Evolutionary conservation across 352 stramenopile species (phyloP).

Genomic region (Plasmopara viticola): DNA sequence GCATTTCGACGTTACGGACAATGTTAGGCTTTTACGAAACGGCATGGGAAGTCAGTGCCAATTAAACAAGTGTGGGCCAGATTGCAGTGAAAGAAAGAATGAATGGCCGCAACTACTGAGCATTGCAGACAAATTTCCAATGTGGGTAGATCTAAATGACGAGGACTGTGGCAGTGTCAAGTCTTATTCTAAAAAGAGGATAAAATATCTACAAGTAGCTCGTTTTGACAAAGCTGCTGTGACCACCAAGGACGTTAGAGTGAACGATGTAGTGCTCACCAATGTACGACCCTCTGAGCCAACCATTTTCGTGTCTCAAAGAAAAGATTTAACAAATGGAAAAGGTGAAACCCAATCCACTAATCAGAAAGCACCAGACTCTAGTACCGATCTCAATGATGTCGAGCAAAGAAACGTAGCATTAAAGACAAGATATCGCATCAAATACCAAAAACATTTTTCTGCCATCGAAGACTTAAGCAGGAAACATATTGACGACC

Average conservation of each 20-base stretch:
- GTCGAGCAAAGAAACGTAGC: not conserved
- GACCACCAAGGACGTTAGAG: slow-evolving; percentile 6
- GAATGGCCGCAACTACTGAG: slow-evolving; percentile 6
- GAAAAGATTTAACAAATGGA: slow-evolving; percentile 6
- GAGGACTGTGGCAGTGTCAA: not conserved
- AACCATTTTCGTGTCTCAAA: slow-evolving; percentile 1
- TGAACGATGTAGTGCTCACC: slow-evolving; percentile 1
- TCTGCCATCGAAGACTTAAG: slow-evolving; percentile 3
- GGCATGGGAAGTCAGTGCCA: slow-evolving; percentile 15
- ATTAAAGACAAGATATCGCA: slow-evolving; percentile 12
- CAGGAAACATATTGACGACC: slow-evolving; percentile 6
- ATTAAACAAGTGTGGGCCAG: slow-evolving; percentile 5
- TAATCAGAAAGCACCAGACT: too few relatives aligned
- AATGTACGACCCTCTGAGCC: not conserved
- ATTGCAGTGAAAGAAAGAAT: slow-evolving; percentile 5
- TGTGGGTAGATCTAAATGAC: slow-evolving; percentile 30
- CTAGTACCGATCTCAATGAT: too few relatives aligned
- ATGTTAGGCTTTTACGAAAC: not conserved
- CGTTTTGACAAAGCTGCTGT: slow-evolving; percentile 5
- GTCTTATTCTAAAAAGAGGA: slow-evolving; percentile 10
- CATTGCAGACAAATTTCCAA: slow-evolving; percentile 30
- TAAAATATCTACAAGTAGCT: slow-evolving; percentile 30
- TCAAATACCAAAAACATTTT: slow-evolving; percentile 17
- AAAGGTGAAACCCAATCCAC: slow-evolving; percentile 7
- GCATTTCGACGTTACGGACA: not conserved